Evolutionary conservation across 331 rosid species (phyloP).

Genomic region (Prunus yedoensis): DNA sequence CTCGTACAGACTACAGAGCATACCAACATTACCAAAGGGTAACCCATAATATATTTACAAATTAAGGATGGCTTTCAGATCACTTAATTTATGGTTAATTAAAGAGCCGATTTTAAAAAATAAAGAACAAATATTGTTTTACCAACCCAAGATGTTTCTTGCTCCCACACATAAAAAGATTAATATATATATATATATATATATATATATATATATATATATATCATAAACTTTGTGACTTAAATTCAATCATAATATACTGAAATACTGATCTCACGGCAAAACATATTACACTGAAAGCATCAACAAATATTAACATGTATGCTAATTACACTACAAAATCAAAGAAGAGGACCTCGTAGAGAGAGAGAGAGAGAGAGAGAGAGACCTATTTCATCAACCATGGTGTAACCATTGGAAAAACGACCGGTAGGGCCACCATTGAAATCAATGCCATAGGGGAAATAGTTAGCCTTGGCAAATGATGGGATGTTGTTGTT

Average conservation of each 20-base stretch:
- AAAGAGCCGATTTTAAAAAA: neutral
- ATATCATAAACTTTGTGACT: neutral
- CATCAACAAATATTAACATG: neutral
- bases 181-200: too few relatives aligned
- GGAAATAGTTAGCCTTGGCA: constrained; percentile 87
- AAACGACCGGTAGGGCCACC: constrained; percentile 92
- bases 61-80: neutral
- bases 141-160: neutral
- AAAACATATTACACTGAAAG: neutral
- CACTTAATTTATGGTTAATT: neutral
- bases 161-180: neutral
- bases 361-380: neutral
- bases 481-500: constrained; percentile 78
- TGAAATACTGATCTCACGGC: neutral
- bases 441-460: constrained; percentile 86
- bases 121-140: neutral
- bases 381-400: constrained; percentile 65
- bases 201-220: too few relatives aligned
- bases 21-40: too few relatives aligned
- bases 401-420: constrained; percentile 86
- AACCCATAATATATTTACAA: neutral
- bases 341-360: neutral
- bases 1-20: too few relatives aligned
- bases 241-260: neutral
- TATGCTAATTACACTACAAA: neutral